Base-by-base conservation (phyloP, 169 alveolate species). In the Besnoitia besnoiti region DNA sequence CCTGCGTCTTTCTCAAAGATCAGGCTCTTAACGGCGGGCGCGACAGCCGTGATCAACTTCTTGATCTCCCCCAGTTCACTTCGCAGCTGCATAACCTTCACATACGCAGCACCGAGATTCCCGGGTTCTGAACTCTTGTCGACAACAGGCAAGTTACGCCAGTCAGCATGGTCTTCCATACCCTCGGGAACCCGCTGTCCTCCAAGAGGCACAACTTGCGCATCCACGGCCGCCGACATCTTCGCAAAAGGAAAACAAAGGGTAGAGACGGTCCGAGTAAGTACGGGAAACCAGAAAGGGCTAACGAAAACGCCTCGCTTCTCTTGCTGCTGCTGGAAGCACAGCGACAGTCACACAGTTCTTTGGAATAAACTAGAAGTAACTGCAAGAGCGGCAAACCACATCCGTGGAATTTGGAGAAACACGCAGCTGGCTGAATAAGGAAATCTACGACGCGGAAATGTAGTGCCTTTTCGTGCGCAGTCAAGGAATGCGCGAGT, bases 171-270 rank as follows among this genome's bases (percentile, higher is more conserved):
- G 24, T 80, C 94, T 12, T 89, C 94, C 94, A 91, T 91, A 33
- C 90, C 85, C 44, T 80, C 94, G 16, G 94, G 94, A 37, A 91
- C 94, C 19, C 94, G 85, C 0, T 35, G 44, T 46, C 94, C 94
- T 27, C 94, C 94, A 0, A 82, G 59, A 0, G 94, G 94, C 47
- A 91, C 94, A 16, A 79, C 85, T 73, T 73, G 82, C 8, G 82
- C 82, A 16, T 73, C 82, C 40, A 73, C 82, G 46, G 82, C 39
- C 39, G 82, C 82, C 82, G 82, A 73, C 82, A 73, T 73, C n/a
- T 73, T 73, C 1, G 46, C 16, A n/a, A n/a, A 73, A 73, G n/a
- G 82, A 14, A 73, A 73, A 35, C 21, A 73, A 19, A 55, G 67
- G 30, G 55, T 49, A 49, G 5, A 14, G 55, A 49, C 14, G 14